Percentiles rank a stretch among this genome's conserved stretches.
Conservation (phyloP, 2,329 filamentous ascomycete species). For the Sclerotinia glacialis region DNA sequence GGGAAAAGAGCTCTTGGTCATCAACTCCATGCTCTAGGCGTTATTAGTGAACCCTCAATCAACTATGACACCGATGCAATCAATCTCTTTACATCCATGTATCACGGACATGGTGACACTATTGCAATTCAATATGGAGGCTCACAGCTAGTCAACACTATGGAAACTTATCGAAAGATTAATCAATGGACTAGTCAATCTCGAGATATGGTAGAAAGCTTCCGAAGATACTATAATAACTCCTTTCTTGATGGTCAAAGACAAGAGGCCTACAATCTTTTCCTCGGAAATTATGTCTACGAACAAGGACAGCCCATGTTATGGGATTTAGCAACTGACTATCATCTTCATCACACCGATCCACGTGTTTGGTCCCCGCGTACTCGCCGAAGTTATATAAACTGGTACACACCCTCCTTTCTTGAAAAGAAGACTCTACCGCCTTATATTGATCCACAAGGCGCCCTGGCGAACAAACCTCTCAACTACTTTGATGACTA, state of each 20-base stretch:
- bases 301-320: slow-evolving; percentile 86
- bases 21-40: slow-evolving; percentile 86
- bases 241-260: slow-evolving; percentile 96
- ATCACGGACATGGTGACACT: slow-evolving; percentile 94
- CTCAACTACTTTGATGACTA: slow-evolving; percentile 77
- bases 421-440: slow-evolving; percentile 56
- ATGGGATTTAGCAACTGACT: slow-evolving; percentile 93
- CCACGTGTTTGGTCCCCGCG: slow-evolving; percentile 70
- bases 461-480: slow-evolving; percentile 30
- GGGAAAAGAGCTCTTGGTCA: slow-evolving; percentile 90
- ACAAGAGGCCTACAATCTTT: slow-evolving; percentile 96
- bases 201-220: slow-evolving; percentile 97
- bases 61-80: slow-evolving; percentile 95
- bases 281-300: slow-evolving; percentile 94
- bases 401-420: slow-evolving; percentile 79
- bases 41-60: slow-evolving; percentile 74
- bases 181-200: slow-evolving; percentile 99
- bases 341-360: slow-evolving; percentile 89
- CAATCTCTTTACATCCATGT: slow-evolving; percentile 97
- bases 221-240: slow-evolving; percentile 99
- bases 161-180: slow-evolving; percentile 98
- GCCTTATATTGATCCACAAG: slow-evolving; percentile 28
- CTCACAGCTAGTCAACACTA: slow-evolving; percentile 96
- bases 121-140: slow-evolving; percentile 98
- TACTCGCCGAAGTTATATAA: slow-evolving; percentile 69